Evolutionary conservation across 1,284 basidiomycete species (phyloP), one percentile per base, ranked within the genome.

Genomic region (Rhodotorula sp.): DNA sequence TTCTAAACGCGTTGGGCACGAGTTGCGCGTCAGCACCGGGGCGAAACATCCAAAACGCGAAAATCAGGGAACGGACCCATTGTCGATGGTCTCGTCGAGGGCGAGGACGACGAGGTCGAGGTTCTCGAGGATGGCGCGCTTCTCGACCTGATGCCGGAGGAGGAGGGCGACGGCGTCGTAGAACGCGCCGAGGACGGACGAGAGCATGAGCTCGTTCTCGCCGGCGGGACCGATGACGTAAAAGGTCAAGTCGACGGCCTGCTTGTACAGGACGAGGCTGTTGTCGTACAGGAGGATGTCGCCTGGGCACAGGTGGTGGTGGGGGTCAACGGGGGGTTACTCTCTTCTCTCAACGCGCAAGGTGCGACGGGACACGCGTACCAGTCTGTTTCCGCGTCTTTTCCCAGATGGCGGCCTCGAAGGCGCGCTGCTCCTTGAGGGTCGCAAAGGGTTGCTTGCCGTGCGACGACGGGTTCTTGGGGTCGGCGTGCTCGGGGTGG

Each of bases 171-270:
- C 84, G 18, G 94, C 91, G 79, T 99, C 97, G 69, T 89, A 86
- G 80, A 97, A 90, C 0, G 93, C 92, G 60, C 85, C 86, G 31
- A 99, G 87, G 14, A 93, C 90, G 23, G 87, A 84, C 71, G 91
- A 88, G 58, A 99, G 88, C 93, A 99, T 98, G 73, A 99, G 87
- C 83, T 99, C 96, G 83, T 99, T 99, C 83, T 97, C 94, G 5
- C 86, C 85, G 18, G 92, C 82, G 6, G 91, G 90, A 23, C 92
- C 93, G 79, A 99, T 87, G 78, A 99, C 89, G 85, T 97, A 97
- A 82, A 98, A 89, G 74, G 95, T 91, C 79, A 98, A 89, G 84
- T 99, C 97, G 69, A 97, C 89, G 51, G 93, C 92, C 77, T 97
- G 88, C 79, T 91, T 92, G 85, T 96, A 97, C 31, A 99, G 88